phyloP scores from a whole-genome alignment of 495 filamentous ascomycete species.

The Penicillium turbatum region DNA sequence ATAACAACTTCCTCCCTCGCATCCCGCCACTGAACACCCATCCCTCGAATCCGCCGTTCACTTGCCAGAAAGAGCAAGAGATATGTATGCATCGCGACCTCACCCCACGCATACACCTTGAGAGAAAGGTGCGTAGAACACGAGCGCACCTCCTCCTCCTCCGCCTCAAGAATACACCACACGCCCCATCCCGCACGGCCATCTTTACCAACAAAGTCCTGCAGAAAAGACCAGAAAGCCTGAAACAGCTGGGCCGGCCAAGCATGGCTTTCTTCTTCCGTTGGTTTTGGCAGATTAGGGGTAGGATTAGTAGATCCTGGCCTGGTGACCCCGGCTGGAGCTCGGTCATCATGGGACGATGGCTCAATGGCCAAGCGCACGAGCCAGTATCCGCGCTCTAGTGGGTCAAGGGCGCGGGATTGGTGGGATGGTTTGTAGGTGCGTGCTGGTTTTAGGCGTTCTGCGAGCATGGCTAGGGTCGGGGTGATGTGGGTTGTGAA shows the following conservation, averaged over 20 bases:
- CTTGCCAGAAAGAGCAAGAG: constrained; percentile 61
- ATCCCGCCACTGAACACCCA: constrained; percentile 57
- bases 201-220: constrained; percentile 49
- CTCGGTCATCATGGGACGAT: background rate
- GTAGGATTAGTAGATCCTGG: background rate
- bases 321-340: background rate
- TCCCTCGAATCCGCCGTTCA: constrained; percentile 49
- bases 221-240: constrained; percentile 60
- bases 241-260: constrained; percentile 31
- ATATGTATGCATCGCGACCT: constrained; percentile 58
- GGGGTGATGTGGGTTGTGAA: constrained; percentile 53
- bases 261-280: background rate
- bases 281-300: background rate
- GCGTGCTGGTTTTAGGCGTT: constrained; percentile 44
- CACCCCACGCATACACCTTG: constrained; percentile 65
- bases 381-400: constrained; percentile 69
- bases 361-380: constrained; percentile 40
- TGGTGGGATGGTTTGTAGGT: constrained; percentile 51
- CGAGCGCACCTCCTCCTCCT: no score
- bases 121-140: constrained; percentile 25
- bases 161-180: constrained; percentile 40
- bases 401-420: constrained; percentile 44
- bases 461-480: constrained; percentile 48
- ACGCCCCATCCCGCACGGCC: constrained; percentile 67
- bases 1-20: constrained; percentile 48